Percentiles rank a stretch among this genome's conserved stretches.
phyloP scores from a whole-genome alignment of 371 early-diverging fungal genomes.

The Mortierella sp. region DNA sequence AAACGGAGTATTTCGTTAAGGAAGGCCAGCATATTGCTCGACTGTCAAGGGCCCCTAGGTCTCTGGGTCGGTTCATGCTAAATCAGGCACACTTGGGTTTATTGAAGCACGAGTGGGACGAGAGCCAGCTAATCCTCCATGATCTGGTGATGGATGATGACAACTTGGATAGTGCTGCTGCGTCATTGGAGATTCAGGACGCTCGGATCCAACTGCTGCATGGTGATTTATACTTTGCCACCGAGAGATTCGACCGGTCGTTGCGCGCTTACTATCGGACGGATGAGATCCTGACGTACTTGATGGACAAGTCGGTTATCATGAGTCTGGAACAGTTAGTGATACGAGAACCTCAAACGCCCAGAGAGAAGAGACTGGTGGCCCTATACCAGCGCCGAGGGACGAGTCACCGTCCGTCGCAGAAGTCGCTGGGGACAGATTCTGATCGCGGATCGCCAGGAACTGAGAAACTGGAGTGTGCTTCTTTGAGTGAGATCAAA shows the following conservation, averaged over 20 bases:
- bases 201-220: constrained; percentile 55
- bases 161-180: constrained; percentile 13
- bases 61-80: constrained; percentile 62
- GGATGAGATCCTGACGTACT: constrained; percentile 60
- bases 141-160: constrained; percentile 24
- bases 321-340: constrained; percentile 62
- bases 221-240: constrained; percentile 63
- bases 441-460: constrained; percentile 24
- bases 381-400: constrained; percentile 16
- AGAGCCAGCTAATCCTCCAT: constrained; percentile 58
- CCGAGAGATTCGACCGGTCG: constrained; percentile 59
- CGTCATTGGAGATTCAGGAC: constrained; percentile 46
- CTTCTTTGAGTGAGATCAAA: constrained; percentile 54
- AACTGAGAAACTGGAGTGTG: constrained; percentile 47
- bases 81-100: constrained; percentile 68
- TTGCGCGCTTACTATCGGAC: constrained; percentile 61
- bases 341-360: constrained; percentile 60
- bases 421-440: constrained; percentile 6
- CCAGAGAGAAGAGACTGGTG: constrained; percentile 53
- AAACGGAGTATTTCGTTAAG: constrained; percentile 77
- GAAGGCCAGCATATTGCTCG: constrained; percentile 71
- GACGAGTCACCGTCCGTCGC: background rate
- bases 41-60: constrained; percentile 62
- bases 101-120: constrained; percentile 62
- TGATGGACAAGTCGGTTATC: constrained; percentile 64